Evolutionary conservation across 169 alveolate genomes (phyloP).

Genomic region (Amoebophrya sp.): DNA sequence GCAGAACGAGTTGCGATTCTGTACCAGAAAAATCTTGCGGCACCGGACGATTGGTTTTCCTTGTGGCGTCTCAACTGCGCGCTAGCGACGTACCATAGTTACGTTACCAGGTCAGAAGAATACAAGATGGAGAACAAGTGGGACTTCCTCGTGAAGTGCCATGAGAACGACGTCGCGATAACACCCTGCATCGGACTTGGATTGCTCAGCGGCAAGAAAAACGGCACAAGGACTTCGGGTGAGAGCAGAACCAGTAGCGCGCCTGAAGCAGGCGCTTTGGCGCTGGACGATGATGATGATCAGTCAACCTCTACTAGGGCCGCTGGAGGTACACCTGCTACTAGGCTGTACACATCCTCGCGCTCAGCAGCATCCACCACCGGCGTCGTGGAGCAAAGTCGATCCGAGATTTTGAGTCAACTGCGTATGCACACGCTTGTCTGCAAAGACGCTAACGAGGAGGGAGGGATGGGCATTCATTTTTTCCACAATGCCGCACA

Average conservation of each 20-base stretch:
- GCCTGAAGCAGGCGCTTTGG: too few relatives aligned
- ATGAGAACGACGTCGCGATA: background rate
- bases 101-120: background rate
- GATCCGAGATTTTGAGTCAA: too few relatives aligned
- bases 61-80: slow-evolving; percentile 22
- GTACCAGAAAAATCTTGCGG: background rate
- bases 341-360: too few relatives aligned
- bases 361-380: too few relatives aligned
- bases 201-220: too few relatives aligned
- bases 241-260: too few relatives aligned
- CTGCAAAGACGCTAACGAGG: background rate
- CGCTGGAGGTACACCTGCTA: too few relatives aligned
- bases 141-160: background rate
- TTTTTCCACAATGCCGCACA: background rate
- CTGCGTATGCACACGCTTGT: background rate
- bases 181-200: background rate
- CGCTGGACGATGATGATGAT: too few relatives aligned
- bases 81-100: background rate
- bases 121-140: background rate
- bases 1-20: too few relatives aligned
- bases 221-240: too few relatives aligned
- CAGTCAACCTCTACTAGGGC: too few relatives aligned
- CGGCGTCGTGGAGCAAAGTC: too few relatives aligned
- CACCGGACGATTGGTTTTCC: slow-evolving; percentile 6
- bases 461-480: slow-evolving; percentile 2